Evolutionary conservation across 441 rosid genomes (phyloP).

Genomic region (Populus hybrid): DNA sequence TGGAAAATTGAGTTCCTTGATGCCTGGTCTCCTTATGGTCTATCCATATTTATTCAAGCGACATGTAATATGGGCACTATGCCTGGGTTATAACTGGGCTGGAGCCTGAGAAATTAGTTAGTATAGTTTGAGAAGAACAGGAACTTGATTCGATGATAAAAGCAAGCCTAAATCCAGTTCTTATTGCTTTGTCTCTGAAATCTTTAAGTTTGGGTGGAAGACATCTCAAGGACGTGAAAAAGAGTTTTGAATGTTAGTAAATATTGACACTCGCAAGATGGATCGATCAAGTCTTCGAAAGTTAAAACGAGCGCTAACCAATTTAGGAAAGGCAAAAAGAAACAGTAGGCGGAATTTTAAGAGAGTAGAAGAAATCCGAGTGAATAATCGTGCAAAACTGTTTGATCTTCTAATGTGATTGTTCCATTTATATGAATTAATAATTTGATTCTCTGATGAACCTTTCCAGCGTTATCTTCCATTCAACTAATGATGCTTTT

Average conservation of each 20-base stretch:
- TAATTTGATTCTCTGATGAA: not conserved
- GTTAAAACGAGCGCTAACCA: not conserved
- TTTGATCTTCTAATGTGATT: not conserved
- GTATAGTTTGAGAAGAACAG: too few species aligned
- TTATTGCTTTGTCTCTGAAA: too few species aligned
- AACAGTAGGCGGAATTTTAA: not conserved
- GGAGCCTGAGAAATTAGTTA: too few species aligned
- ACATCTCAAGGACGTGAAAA: too few species aligned
- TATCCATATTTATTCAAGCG: not conserved
- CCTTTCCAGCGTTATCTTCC: not conserved
- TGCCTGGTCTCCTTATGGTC: not conserved
- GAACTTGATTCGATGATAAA: too few species aligned
- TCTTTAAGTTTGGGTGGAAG: too few species aligned
- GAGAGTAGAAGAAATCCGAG: not conserved
- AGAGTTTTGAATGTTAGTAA: too few species aligned
- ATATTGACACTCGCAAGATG: not conserved
- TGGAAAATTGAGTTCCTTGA: not conserved
- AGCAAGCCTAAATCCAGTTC: too few species aligned
- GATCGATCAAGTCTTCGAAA: not conserved
- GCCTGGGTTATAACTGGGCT: not conserved
- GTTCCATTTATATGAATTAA: not conserved
- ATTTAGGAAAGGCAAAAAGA: not conserved
- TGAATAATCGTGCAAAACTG: not conserved
- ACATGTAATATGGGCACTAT: not conserved
- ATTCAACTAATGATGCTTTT: not conserved